These are phyloP conservation scores for Tylopilus subfusipes DNA, from an alignment of 768 basidiomycete genomes.

Conservation along the genomic window DNA sequence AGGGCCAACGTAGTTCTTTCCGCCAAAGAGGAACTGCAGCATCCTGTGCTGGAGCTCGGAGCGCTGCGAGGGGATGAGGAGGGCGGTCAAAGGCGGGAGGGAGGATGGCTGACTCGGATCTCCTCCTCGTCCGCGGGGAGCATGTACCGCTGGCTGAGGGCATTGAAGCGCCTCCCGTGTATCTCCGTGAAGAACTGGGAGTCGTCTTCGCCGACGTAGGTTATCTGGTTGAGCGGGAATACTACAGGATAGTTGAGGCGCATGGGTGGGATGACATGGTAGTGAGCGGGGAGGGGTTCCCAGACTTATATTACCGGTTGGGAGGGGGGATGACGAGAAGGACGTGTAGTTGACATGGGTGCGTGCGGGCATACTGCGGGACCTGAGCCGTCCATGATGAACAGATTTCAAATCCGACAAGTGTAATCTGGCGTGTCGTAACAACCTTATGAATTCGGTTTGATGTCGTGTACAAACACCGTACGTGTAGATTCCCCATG, in stretches of 20 bases:
- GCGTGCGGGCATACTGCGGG: conserved; percentile 33
- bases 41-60: conserved; percentile 61
- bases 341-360: conserved; percentile 23
- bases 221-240: conserved; percentile 35
- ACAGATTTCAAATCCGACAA: conserved; percentile 30
- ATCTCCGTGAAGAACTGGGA: conserved; percentile 51
- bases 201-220: conserved; percentile 42
- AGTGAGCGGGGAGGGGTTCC: conserved; percentile 3
- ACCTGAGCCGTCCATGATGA: conserved; percentile 21
- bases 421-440: conserved; percentile 31
- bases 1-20: conserved; percentile 65
- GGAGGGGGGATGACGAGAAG: conserved; percentile 33
- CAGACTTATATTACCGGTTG: conserved; percentile 30
- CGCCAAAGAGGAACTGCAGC: conserved; percentile 62
- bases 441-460: conserved; percentile 36
- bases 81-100: not conserved
- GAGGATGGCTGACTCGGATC: conserved; percentile 43
- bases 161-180: conserved; percentile 53
- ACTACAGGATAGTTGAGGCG: conserved; percentile 32
- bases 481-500: conserved; percentile 87
- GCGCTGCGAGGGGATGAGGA: conserved; percentile 41
- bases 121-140: conserved; percentile 68
- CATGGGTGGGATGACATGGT: conserved; percentile 29
- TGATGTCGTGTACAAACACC: conserved; percentile 89
- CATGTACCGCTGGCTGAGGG: conserved; percentile 53